Evolutionary conservation across 2,329 filamentous ascomycete genomes (phyloP).

Genomic region (Didymella glomerata): DNA sequence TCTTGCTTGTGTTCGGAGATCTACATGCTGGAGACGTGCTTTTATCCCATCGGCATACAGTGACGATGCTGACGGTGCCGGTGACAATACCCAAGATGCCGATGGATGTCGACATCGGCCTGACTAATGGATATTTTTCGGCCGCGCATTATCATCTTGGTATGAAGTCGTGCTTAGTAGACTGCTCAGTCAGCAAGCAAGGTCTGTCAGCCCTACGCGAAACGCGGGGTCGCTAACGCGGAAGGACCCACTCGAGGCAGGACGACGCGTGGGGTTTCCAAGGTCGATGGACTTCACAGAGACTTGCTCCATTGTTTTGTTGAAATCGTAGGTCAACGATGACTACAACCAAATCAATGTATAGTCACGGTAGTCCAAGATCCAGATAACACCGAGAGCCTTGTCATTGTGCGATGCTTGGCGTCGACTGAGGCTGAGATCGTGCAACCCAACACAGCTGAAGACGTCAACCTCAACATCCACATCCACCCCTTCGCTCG

Average conservation of each 20-base stretch:
- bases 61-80: slow-evolving; percentile 1
- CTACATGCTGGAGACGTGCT: background rate
- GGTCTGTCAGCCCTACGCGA: background rate
- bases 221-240: slow-evolving; percentile 13
- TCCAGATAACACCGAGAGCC: background rate
- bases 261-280: slow-evolving; percentile 2
- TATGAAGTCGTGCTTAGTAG: background rate
- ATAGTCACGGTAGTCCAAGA: background rate
- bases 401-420: background rate
- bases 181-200: slow-evolving; percentile 6
- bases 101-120: slow-evolving; percentile 20
- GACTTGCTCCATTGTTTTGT: background rate
- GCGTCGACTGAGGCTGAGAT: slow-evolving; percentile 3
- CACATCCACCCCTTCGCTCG: background rate
- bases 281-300: too few species aligned
- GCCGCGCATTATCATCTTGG: slow-evolving; percentile 7
- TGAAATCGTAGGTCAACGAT: background rate
- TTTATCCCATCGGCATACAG: background rate
- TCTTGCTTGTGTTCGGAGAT: too few species aligned
- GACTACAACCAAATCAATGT: background rate
- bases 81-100: slow-evolving; percentile 10
- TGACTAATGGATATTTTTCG: slow-evolving; percentile 13
- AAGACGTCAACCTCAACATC: background rate
- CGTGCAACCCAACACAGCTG: slow-evolving; percentile 1
- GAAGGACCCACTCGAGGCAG: slow-evolving; percentile 2